Evolutionary conservation across 2,329 filamentous ascomycete species (phyloP), one percentile per base, ranked within the genome.

Genomic region (Diatrype stigma): DNA sequence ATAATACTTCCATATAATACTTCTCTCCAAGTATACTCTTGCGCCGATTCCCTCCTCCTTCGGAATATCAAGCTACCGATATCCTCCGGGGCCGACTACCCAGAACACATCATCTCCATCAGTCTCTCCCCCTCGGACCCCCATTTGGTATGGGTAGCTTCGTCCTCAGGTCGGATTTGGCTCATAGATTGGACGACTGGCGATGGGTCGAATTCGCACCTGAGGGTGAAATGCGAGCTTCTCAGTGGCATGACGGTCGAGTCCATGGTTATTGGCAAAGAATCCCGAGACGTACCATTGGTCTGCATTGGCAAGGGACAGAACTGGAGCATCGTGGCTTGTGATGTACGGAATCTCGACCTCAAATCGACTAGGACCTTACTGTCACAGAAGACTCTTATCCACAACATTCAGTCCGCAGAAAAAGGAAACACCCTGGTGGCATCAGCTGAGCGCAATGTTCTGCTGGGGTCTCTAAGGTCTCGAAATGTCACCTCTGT

Each of bases 21-120:
- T 26, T 86, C 86, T 10, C 76, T 96, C 49, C 87, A 91, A 66
- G 79, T 96, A 23, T 96, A 94, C 69, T 88, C 89, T 2, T 82
- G 89, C 28, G 76, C 82, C 56, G 91, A 90, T 49, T 97, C 94
- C 2, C 80, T 95, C 46, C 81, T 95, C 21, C 76, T 90, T 44
- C 85, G 90, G 58, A 82, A 84, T 50, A 85, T 96, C 46, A 73
- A 80, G 12, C 73, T 86, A 57, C 74, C 59, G 64, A 69, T 60
- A 21, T 55, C 60, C 46, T 60, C 57, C 16, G 49, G 56, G 12
- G 61, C 65, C 7, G 60, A 58, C n/a, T 54, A 60, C n/a, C 55
- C 52, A 42, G 60, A 67, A 44, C 64, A 65, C 49, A 70, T 79
- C 46, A 69, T 76, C 48, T 72, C 71, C 14, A 74, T 71, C 66